phyloP scores from a whole-genome alignment of 805 yeast species.

The Kuraishia piskuri region DNA sequence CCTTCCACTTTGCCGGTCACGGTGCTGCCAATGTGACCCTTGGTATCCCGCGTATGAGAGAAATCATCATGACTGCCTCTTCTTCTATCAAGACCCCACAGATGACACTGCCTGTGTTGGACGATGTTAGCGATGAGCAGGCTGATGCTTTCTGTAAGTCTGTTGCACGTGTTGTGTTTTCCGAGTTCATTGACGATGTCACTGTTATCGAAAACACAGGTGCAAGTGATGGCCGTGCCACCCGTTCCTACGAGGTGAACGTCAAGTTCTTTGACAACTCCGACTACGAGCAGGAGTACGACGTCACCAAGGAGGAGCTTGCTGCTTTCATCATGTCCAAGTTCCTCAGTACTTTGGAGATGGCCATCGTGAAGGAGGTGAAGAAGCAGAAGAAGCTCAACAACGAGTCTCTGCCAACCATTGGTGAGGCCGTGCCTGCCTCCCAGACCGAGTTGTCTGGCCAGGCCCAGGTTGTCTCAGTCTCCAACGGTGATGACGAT shows the following conservation, averaged over 20 bases:
- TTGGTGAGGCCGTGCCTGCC: slow-evolving; percentile 66
- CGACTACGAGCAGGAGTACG: slow-evolving; percentile 85
- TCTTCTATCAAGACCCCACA: slow-evolving; percentile 96
- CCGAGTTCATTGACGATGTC: slow-evolving; percentile 83
- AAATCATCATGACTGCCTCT: slow-evolving; percentile 98
- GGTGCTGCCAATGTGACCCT: slow-evolving; percentile 99
- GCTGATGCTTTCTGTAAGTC: slow-evolving; percentile 93
- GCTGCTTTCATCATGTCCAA: slow-evolving; percentile 56
- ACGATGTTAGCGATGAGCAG: slow-evolving; percentile 72
- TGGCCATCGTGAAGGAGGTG: slow-evolving; percentile 68
- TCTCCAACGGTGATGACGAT: slow-evolving; percentile 29
- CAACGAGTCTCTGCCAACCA: slow-evolving; percentile 44
- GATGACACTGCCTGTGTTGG: slow-evolving; percentile 83
- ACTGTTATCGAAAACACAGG: slow-evolving; percentile 86
- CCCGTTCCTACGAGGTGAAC: slow-evolving; percentile 68
- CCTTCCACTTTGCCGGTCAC: slow-evolving; percentile 99
- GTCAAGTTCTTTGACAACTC: slow-evolving; percentile 65
- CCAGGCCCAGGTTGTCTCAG: slow-evolving; percentile 15
- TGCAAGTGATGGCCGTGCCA: slow-evolving; percentile 32
- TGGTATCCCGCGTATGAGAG: slow-evolving; percentile 99
- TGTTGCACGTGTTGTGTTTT: slow-evolving; percentile 72
- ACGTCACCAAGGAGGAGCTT: slow-evolving; percentile 71
- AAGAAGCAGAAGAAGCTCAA: slow-evolving; percentile 61
- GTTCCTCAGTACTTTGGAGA: slow-evolving; percentile 67
- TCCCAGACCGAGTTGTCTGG: slow-evolving; percentile 36